A percentile compares a stretch with the other conserved stretches of the same genome.
Conservation (phyloP, 192 early-diverging fungal genomes). For the Lunasporangiospora selenospora region DNA sequence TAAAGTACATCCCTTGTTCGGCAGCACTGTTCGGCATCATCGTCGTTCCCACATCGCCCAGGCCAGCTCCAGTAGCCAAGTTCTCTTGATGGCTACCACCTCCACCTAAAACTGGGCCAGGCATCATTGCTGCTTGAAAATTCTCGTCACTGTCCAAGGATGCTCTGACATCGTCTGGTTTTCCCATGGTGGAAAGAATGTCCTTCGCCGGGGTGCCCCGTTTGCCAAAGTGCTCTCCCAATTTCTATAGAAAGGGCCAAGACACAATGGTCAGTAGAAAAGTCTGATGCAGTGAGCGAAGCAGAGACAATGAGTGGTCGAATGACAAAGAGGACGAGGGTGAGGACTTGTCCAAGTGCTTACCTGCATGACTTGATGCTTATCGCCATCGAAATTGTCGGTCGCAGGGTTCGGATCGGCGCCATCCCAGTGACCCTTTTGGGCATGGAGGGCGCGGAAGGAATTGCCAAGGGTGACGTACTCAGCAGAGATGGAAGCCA, state of each 20-base stretch:
- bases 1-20: slow-evolving; percentile 37
- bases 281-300: not conserved
- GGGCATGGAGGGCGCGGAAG: slow-evolving; percentile 40
- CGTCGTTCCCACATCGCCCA: slow-evolving; percentile 29
- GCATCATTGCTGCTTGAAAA: slow-evolving; percentile 29
- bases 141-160: slow-evolving; percentile 33
- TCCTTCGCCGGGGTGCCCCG: slow-evolving; percentile 51
- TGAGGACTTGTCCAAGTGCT: no score
- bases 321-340: no score
- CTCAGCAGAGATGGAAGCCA: slow-evolving; percentile 37
- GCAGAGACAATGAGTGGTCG: no score
- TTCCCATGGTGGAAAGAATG: slow-evolving; percentile 50
- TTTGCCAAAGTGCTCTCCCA: slow-evolving; percentile 54
- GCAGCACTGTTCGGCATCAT: slow-evolving; percentile 23
- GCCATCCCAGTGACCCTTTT: slow-evolving; percentile 48
- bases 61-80: slow-evolving; percentile 23
- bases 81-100: not conserved
- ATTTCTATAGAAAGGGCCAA: slow-evolving; percentile 24
- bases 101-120: slow-evolving; percentile 26
- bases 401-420: slow-evolving; percentile 30
- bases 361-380: slow-evolving; percentile 49
- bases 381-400: slow-evolving; percentile 51
- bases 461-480: slow-evolving; percentile 37
- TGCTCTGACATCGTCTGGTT: slow-evolving; percentile 58
- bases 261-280: not conserved